Percentiles rank a stretch among this genome's conserved stretches.
Evolutionary conservation across 2,329 filamentous ascomycete genomes (phyloP).

Genomic region (Penicillium sp.): DNA sequence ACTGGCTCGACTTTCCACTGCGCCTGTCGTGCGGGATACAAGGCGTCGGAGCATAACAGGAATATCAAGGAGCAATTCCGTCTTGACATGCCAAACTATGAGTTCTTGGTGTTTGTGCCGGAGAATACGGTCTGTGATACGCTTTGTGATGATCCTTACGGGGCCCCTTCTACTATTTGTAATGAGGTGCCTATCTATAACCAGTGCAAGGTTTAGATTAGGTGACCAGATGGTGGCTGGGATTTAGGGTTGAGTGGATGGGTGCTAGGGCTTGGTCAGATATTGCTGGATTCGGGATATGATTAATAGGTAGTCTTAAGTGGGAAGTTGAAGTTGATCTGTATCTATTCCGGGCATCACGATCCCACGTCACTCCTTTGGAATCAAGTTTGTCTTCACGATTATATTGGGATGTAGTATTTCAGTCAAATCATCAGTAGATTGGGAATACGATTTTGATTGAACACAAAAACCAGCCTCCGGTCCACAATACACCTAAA

Average conservation of each 20-base stretch:
- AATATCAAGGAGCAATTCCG: conserved; percentile 38
- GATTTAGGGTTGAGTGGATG: not conserved
- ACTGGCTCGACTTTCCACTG: conserved; percentile 43
- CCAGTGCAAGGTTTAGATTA: conserved; percentile 27
- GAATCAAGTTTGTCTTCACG: not conserved
- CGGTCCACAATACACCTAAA: conserved; percentile 23
- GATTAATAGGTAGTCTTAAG: not conserved
- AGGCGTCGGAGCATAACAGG: conserved; percentile 33
- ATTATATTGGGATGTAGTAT: not conserved
- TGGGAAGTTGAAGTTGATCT: not conserved
- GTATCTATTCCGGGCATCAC: not conserved
- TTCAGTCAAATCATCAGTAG: not conserved
- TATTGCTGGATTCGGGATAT: not conserved
- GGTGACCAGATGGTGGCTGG: not conserved
- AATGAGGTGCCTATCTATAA: conserved; percentile 34
- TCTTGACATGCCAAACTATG: conserved; percentile 37
- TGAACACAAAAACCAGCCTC: conserved; percentile 11
- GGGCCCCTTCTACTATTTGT: conserved; percentile 33
- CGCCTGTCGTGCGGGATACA: conserved; percentile 44
- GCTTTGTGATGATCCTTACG: conserved; percentile 35
- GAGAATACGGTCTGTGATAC: conserved; percentile 37
- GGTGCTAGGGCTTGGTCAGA: not conserved
- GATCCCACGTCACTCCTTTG: conserved; percentile 2
- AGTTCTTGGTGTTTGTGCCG: conserved; percentile 42
- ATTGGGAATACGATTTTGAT: conserved; percentile 3